These are phyloP conservation scores for Penicillium vulpinum DNA, from an alignment of 2,329 filamentous ascomycete species.

Conservation along the genomic window DNA sequence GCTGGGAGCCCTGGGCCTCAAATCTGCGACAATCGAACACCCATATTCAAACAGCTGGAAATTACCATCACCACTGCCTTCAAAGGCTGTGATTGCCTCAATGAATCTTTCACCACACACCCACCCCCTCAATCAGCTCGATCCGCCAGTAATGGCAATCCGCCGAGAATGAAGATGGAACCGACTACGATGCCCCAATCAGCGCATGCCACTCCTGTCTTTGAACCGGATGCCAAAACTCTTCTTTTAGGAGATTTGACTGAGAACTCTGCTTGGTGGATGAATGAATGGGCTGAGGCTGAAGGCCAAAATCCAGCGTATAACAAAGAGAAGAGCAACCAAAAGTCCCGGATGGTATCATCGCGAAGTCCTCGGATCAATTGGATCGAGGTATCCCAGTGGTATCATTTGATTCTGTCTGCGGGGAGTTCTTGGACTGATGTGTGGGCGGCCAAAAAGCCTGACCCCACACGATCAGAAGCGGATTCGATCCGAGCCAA, in stretches of 20 bases:
- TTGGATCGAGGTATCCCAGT: constrained; percentile 69
- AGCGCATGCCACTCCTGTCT: constrained; percentile 45
- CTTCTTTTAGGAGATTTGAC: constrained; percentile 72
- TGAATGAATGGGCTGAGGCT: constrained; percentile 55
- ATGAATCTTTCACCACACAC: constrained; percentile 68
- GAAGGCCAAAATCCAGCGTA: constrained; percentile 31
- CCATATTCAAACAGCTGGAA: constrained; percentile 73
- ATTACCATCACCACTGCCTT: constrained; percentile 73
- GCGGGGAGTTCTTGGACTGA: constrained; percentile 67
- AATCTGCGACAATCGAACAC: constrained; percentile 44
- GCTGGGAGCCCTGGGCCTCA: constrained; percentile 30
- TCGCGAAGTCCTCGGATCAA: constrained; percentile 69
- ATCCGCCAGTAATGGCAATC: constrained; percentile 48
- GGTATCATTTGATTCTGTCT: constrained; percentile 71
- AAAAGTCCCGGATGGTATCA: constrained; percentile 47
- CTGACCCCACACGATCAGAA: constrained; percentile 31
- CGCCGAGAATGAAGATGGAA: constrained; percentile 33
- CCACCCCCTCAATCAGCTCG: constrained; percentile 42
- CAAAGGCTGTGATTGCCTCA: constrained; percentile 69
- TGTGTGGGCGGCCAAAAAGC: constrained; percentile 57
- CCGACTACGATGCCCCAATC: constrained; percentile 32
- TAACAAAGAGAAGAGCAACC: constrained; percentile 36
- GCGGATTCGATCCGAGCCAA: constrained; percentile 24
- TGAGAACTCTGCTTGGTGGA: constrained; percentile 83
- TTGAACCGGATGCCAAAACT: constrained; percentile 72